Evolutionary conservation across 2,329 filamentous ascomycete species (phyloP).

Genomic region (Aspergillus tamarii): DNA sequence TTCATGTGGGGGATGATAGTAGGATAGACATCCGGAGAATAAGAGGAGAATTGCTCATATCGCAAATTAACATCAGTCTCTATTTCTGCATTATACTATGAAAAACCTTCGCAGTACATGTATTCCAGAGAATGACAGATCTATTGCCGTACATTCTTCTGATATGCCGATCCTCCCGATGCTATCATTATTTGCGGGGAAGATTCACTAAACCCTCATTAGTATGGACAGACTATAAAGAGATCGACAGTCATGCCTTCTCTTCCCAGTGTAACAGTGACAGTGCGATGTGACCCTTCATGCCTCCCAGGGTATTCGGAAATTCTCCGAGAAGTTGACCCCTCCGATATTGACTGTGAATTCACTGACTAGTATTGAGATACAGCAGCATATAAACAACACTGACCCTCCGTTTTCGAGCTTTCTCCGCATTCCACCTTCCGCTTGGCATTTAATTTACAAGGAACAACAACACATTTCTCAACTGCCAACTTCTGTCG

Average conservation of each 20-base stretch:
- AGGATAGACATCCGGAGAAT: not conserved
- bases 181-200: not conserved
- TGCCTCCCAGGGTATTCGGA: not conserved
- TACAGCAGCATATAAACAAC: not conserved
- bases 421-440: constrained; percentile 20
- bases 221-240: not conserved
- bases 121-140: not conserved
- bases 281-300: not conserved
- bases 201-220: not conserved
- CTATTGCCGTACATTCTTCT: not conserved
- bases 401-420: constrained; percentile 2
- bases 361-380: not conserved
- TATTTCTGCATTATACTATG: not conserved
- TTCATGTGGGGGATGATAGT: not conserved
- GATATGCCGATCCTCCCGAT: not conserved
- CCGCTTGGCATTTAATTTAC: not conserved
- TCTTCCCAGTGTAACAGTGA: not conserved
- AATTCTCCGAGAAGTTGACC: not conserved
- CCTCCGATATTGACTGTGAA: not conserved
- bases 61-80: not conserved
- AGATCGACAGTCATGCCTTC: not conserved
- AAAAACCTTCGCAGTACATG: not conserved
- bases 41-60: not conserved
- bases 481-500: not conserved
- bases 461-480: not conserved